A percentile compares a stretch with the other conserved stretches of the same genome.
Evolutionary conservation across 768 basidiomycete genomes (phyloP).

Genomic region (Favolaschia claudopus): DNA sequence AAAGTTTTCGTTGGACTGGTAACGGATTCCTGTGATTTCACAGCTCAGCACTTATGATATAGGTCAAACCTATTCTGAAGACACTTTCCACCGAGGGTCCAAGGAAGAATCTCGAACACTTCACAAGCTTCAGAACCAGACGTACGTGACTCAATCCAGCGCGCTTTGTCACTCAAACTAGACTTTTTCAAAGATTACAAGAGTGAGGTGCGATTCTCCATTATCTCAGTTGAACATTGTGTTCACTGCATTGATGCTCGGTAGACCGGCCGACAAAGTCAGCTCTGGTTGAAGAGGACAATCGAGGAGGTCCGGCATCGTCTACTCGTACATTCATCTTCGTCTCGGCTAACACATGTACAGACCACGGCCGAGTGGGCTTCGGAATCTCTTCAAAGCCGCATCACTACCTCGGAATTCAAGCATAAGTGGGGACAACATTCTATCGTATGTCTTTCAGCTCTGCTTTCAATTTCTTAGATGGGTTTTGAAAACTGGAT

Average conservation of each 20-base stretch:
- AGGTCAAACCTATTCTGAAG: conserved; percentile 67
- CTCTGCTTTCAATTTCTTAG: conserved; percentile 35
- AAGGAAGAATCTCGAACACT: conserved; percentile 66
- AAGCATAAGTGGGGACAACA: conserved; percentile 87
- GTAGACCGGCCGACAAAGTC: conserved; percentile 81
- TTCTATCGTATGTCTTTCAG: conserved; percentile 75
- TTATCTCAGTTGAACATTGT: conserved; percentile 29
- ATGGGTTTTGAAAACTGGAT: conserved; percentile 23
- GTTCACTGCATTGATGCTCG: too few species aligned
- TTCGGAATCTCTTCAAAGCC: conserved; percentile 57
- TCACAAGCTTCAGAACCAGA: conserved; percentile 78
- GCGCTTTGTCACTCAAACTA: conserved; percentile 7
- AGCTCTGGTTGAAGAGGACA: conserved; percentile 76
- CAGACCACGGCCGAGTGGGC: conserved; percentile 74
- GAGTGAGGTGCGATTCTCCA: conserved; percentile 61
- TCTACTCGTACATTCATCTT: conserved; percentile 3
- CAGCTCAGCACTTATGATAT: too few species aligned
- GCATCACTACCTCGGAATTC: conserved; percentile 77
- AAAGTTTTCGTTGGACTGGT: background rate
- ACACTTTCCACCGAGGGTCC: conserved; percentile 73
- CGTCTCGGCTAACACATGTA: conserved; percentile 13
- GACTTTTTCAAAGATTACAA: conserved; percentile 68
- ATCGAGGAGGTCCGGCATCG: conserved; percentile 64
- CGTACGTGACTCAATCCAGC: conserved; percentile 50
- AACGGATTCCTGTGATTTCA: conserved; percentile 15